Percentiles rank a stretch among this genome's conserved stretches.
Conservation (phyloP, 371 early-diverging fungal species). For the Sporodiniella umbellata region DNA sequence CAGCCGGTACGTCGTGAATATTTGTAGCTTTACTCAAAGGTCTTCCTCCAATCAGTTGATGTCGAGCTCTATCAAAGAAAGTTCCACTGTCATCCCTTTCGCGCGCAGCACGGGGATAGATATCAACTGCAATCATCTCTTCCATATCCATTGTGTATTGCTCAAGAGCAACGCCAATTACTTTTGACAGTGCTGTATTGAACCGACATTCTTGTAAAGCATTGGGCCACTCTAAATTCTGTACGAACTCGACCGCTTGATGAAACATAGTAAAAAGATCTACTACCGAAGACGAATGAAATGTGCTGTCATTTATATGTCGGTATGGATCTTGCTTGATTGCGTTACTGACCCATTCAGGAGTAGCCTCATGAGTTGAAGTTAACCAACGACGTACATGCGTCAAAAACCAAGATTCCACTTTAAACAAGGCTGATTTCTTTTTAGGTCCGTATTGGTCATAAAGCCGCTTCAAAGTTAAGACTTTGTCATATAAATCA, state of each 20-base stretch:
- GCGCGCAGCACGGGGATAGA: conserved; percentile 23
- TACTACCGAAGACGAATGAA: conserved; percentile 79
- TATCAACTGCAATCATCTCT: conserved; percentile 35
- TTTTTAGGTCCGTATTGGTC: conserved; percentile 45
- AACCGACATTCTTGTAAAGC: conserved; percentile 65
- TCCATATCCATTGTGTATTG: conserved; percentile 49
- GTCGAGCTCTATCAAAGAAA: conserved; percentile 40
- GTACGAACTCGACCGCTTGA: conserved; percentile 68
- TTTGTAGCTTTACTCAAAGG: conserved; percentile 20
- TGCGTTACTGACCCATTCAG: conserved; percentile 63
- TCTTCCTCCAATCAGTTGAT: conserved; percentile 34
- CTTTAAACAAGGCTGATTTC: conserved; percentile 52
- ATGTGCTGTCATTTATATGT: conserved; percentile 55
- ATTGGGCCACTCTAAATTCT: conserved; percentile 77
- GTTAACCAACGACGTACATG: conserved; percentile 61
- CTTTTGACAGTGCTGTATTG: conserved; percentile 67
- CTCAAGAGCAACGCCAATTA: conserved; percentile 50
- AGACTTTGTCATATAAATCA: conserved; percentile 51
- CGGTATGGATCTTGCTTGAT: conserved; percentile 64
- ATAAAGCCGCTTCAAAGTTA: conserved; percentile 44
- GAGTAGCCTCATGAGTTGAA: conserved; percentile 51
- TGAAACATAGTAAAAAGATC: conserved; percentile 77
- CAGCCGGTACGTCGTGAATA: conserved; percentile 30
- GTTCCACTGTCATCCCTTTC: conserved; percentile 15
- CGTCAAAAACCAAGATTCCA: conserved; percentile 63